These are phyloP conservation scores for Cercospora canescens DNA, from an alignment of 2,329 filamentous ascomycete genomes.

Conservation along the genomic window DNA sequence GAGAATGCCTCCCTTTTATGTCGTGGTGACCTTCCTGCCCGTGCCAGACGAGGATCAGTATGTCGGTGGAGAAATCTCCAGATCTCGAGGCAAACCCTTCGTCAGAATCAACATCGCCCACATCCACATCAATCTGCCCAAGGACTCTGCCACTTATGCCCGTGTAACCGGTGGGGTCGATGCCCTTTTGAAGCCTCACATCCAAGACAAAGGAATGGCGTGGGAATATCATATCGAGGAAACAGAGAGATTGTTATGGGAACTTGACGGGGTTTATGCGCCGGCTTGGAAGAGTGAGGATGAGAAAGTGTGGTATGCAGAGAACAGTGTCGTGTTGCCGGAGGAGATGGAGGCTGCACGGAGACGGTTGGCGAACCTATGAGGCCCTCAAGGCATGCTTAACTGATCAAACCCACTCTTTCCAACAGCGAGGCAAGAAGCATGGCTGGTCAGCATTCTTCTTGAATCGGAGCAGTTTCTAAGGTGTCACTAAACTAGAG, in stretches of 20 bases:
- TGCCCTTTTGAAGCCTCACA: slow-evolving; percentile 39
- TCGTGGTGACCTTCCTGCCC: slow-evolving; percentile 44
- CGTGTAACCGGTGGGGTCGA: slow-evolving; percentile 34
- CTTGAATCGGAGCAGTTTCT: too few relatives aligned
- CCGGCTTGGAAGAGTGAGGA: slow-evolving; percentile 39
- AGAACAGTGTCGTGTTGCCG: slow-evolving; percentile 19
- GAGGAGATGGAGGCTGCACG: slow-evolving; percentile 16
- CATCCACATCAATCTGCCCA: slow-evolving; percentile 32
- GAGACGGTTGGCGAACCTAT: not conserved
- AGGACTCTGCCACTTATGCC: slow-evolving; percentile 20
- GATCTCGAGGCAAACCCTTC: slow-evolving; percentile 35
- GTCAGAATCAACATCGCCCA: slow-evolving; percentile 40
- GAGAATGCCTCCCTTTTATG: slow-evolving; percentile 47
- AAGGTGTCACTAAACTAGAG: too few relatives aligned
- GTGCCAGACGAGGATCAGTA: slow-evolving; percentile 31
- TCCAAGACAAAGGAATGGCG: slow-evolving; percentile 45
- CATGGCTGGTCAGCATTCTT: not conserved
- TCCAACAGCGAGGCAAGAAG: not conserved
- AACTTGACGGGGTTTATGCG: slow-evolving; percentile 43
- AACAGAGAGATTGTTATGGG: slow-evolving; percentile 46
- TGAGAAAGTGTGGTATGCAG: slow-evolving; percentile 26
- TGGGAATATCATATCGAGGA: slow-evolving; percentile 47
- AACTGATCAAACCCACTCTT: too few relatives aligned
- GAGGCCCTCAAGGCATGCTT: too few relatives aligned
- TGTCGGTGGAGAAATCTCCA: slow-evolving; percentile 33